Percentiles rank a stretch among this genome's conserved stretches.
phyloP scores from a whole-genome alignment of 257 asterid genomes.

The Fraxinus anomala region DNA sequence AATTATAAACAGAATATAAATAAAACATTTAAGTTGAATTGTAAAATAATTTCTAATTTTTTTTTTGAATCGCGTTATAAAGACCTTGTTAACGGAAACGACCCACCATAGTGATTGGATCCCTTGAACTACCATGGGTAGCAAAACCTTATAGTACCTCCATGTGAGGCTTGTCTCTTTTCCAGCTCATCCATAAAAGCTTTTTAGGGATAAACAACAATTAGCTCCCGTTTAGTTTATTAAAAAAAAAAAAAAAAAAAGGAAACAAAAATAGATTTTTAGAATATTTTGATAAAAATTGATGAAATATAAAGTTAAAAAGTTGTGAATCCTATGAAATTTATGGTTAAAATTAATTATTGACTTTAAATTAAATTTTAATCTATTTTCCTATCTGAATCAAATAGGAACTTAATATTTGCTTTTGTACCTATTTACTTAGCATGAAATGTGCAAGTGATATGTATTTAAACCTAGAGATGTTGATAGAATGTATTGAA shows the following conservation, averaged over 20 bases:
- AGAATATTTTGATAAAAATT: too few species aligned
- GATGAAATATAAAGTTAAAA: too few species aligned
- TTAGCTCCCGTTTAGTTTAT: background rate
- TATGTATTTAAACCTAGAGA: background rate
- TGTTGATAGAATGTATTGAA: slow-evolving; percentile 6
- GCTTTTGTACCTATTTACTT: background rate
- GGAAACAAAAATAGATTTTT: too few species aligned
- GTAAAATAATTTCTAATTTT: background rate
- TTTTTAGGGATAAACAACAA: background rate
- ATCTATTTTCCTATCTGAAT: too few species aligned
- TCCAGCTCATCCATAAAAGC: slow-evolving; percentile 19
- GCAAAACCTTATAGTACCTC: background rate
- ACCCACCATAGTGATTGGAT: background rate
- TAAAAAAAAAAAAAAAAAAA: too few species aligned
- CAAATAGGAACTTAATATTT: too few species aligned
- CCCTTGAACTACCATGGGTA: background rate
- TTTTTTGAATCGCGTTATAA: background rate
- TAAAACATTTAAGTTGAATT: background rate
- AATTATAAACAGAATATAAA: too few species aligned
- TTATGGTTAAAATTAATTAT: too few species aligned
- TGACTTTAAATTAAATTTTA: too few species aligned
- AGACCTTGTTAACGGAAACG: background rate
- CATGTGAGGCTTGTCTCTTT: background rate
- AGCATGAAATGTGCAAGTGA: background rate
- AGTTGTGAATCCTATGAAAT: too few species aligned